Conservation (phyloP, 441 rosid species). For the Arabidopsis hybrid region DNA sequence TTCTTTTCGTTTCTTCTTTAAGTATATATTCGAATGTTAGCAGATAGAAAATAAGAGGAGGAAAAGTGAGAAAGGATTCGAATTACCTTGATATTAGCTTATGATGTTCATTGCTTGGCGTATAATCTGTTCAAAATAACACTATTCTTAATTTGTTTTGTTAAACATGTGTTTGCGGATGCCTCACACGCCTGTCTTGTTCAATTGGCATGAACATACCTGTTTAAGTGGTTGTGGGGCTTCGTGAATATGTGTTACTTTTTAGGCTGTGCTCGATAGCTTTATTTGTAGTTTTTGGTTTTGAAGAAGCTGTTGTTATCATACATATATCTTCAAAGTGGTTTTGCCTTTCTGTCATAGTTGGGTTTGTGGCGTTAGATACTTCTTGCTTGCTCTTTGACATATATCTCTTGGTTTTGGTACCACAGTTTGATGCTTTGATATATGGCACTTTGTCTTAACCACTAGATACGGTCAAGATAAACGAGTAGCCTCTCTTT, state of each 20-base stretch:
- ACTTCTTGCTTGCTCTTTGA: slow-evolving; percentile 31
- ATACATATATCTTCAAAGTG: slow-evolving; percentile 14
- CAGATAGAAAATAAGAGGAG: slow-evolving; percentile 23
- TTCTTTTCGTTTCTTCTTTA: neutral
- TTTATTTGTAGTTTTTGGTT: slow-evolving; percentile 14
- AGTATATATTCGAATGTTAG: slow-evolving; percentile 27
- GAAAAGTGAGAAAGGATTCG: slow-evolving; percentile 22
- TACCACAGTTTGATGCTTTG: neutral
- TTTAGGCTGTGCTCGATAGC: slow-evolving; percentile 11
- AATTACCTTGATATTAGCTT: slow-evolving; percentile 22
- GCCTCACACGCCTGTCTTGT: slow-evolving; percentile 10
- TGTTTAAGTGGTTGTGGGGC: slow-evolving; percentile 15
- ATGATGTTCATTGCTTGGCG: slow-evolving; percentile 22
- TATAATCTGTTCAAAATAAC: slow-evolving; percentile 9
- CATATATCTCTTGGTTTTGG: slow-evolving; percentile 4
- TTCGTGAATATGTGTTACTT: slow-evolving; percentile 21
- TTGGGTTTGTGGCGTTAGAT: slow-evolving; percentile 16
- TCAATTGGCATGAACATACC: slow-evolving; percentile 17
- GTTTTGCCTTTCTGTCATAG: slow-evolving; percentile 13
- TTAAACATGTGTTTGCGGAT: slow-evolving; percentile 19
- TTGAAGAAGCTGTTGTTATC: slow-evolving; percentile 9
- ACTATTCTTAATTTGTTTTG: slow-evolving; percentile 24
- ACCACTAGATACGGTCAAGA: slow-evolving; percentile 21
- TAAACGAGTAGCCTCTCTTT: slow-evolving; percentile 1
- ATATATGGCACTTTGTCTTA: neutral